Base-by-base conservation (phyloP, 2,329 filamentous ascomycete species). In the Penicillium olsonii region DNA sequence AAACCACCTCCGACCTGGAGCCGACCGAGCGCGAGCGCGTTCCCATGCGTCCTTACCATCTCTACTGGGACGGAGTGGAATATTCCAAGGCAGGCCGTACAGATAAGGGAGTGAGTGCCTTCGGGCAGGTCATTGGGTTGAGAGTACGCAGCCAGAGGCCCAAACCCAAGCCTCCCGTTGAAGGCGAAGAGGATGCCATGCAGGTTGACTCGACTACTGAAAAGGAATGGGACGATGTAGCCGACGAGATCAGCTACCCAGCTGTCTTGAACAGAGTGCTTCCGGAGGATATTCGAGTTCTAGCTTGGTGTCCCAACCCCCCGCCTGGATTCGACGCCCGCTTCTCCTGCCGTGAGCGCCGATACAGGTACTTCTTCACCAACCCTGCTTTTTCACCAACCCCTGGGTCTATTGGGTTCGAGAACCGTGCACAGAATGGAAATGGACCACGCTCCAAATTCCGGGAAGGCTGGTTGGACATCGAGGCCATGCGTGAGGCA, bases 301-400 rank as follows among this genome's bases (percentile, higher is more conserved):
- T 97, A 29, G 94, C 94, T 3, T 99, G 94, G 94, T 96, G 92
- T 67, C 90, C 92, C 0, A 78, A 83, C 24, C 89, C 88, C 14
- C 90, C 92, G 0, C 73, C 81, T 8, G 82, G 83, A 53, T 99
- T 99, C 70, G 91, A 89, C 27, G 94, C 94, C 4, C 85, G 94
- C 34, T 96, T 96, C 78, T 91, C 88, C 45, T 99, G 94, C 72
- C 84, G 87, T 54, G 91, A 96, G 72, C 82, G 94, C 18, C 87
- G 88, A 58, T 99, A 99, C 75, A 85, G 90, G 50, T 99, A 99
- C 73, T 97, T 96, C 77, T 99, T 99, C 76, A 97, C 94, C 0
- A 90, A 96, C 67, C 94, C 94, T 0, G 89, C 88, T 1, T 96
- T 90, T 65, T 76, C 84, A 2, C 90, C 90, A 0, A 77, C 82